A percentile compares a stretch with the other conserved stretches of the same genome.
Evolutionary conservation across 2,329 filamentous ascomycete genomes (phyloP).

Genomic region (Fusarium zealandicum): DNA sequence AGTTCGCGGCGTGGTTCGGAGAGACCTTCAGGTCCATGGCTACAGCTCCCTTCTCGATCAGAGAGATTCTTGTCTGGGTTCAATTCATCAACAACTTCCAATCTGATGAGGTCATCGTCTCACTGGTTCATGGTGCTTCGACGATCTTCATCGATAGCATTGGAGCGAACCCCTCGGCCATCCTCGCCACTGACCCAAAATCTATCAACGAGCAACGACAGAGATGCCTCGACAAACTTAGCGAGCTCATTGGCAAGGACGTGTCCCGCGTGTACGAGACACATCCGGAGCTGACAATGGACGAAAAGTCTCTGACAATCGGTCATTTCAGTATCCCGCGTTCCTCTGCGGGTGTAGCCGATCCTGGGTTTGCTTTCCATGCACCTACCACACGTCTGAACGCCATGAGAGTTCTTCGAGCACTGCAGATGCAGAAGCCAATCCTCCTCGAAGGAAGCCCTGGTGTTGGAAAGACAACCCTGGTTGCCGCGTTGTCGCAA

Average conservation of each 20-base stretch:
- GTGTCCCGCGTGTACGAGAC: slow-evolving; percentile 70
- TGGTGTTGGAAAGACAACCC: slow-evolving; percentile 96
- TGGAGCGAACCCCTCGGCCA: slow-evolving; percentile 90
- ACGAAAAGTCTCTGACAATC: slow-evolving; percentile 63
- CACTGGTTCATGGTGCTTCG: slow-evolving; percentile 82
- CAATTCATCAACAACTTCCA: slow-evolving; percentile 82
- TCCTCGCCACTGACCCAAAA: slow-evolving; percentile 75
- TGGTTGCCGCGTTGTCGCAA: slow-evolving; percentile 84
- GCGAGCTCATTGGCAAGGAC: slow-evolving; percentile 69
- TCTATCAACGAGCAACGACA: slow-evolving; percentile 75
- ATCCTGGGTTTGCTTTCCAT: slow-evolving; percentile 68
- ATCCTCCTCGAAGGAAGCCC: slow-evolving; percentile 95
- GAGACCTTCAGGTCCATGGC: slow-evolving; percentile 77
- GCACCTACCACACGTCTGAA: slow-evolving; percentile 91
- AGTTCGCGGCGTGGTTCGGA: slow-evolving; percentile 94
- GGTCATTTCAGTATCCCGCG: slow-evolving; percentile 76
- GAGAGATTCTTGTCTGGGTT: slow-evolving; percentile 93
- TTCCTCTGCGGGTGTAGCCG: slow-evolving; percentile 49
- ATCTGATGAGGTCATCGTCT: slow-evolving; percentile 53
- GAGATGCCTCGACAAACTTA: slow-evolving; percentile 76
- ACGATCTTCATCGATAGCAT: slow-evolving; percentile 97
- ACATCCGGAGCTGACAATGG: slow-evolving; percentile 64
- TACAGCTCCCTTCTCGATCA: slow-evolving; percentile 82
- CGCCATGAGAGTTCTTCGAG: slow-evolving; percentile 87
- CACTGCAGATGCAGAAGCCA: slow-evolving; percentile 86